Base-by-base conservation (phyloP, 164 flowering plant species). In the Platanus orientalis region DNA sequence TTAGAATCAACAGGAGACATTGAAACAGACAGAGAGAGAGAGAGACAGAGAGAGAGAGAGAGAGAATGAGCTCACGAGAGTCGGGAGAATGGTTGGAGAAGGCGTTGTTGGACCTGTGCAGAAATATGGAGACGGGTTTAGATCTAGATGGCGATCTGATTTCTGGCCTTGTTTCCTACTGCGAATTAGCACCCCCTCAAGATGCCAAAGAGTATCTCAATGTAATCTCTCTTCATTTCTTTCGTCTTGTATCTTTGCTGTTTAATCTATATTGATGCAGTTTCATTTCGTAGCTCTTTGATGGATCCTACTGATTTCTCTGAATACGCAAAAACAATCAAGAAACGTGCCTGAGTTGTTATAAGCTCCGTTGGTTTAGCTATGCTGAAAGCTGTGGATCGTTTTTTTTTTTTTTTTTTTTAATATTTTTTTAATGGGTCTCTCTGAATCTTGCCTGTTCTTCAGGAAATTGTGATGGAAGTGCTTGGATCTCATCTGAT, bases 141-240 rank as follows among this genome's bases (percentile, higher is more conserved):
- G 78, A 72, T 54, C 74, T 95, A 36, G 99, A 95, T 50, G 70
- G 58, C 1, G 97, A 95, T 23, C 62, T 92, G 24, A 90, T 95
- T 27, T 85, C 92, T 1, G 97, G 96, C 19, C 80, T 95, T 36
- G 99, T 95, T 49, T 89, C 96, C 24, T 95, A 86, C 71, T 95
- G 97, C 58, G 96, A 94, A 39, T 65, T 79, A 27, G 99, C 96
- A 68, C 76, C 89, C 47, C 96, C 96, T 0, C 73, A 72, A 20
- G 99, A 94, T 61, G 99, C 99, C 39, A 81, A 85, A 75, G 97
- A 91, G 66, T 94, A 91, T 63, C 96, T 94, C 67, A 87, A 83
- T 66, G 97, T 94, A 85, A 69, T 21, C 55, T 13, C 39, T 52
- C 55, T 21, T 27, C 36, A n/a, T 32, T 34, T 44, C 45, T 58